phyloP scores from a whole-genome alignment of 441 rosid genomes.

The Isatis lusitanica region DNA sequence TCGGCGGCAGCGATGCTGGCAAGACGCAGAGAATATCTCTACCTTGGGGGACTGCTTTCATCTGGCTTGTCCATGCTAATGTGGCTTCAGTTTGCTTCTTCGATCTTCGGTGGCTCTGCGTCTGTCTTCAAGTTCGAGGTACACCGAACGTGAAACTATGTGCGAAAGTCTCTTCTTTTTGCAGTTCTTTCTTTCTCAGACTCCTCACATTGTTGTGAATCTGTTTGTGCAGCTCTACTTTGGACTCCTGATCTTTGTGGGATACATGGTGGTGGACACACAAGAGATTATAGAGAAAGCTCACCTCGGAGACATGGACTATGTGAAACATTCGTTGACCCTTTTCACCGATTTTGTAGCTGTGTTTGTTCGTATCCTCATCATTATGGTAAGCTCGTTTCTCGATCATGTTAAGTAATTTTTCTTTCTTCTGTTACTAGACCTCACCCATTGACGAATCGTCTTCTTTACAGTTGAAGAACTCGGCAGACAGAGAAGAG shows the following conservation, averaged over 20 bases:
- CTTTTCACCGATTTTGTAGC: slow-evolving; percentile 84
- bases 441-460: neutral
- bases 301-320: slow-evolving; percentile 78
- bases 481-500: slow-evolving; percentile 60
- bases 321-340: slow-evolving; percentile 78
- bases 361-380: slow-evolving; percentile 73
- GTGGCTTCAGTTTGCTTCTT: slow-evolving; percentile 83
- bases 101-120: slow-evolving; percentile 81
- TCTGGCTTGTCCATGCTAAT: slow-evolving; percentile 74
- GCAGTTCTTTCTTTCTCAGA: neutral
- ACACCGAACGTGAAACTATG: neutral
- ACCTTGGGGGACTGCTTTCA: slow-evolving; percentile 85
- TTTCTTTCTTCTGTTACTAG: neutral
- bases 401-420: neutral
- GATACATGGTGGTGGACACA: slow-evolving; percentile 89
- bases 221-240: slow-evolving; percentile 54
- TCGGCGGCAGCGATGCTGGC: slow-evolving; percentile 88
- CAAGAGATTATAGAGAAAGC: slow-evolving; percentile 95
- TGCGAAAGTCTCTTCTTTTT: neutral
- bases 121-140: slow-evolving; percentile 82
- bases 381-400: slow-evolving; percentile 63
- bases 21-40: slow-evolving; percentile 81
- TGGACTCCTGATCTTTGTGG: slow-evolving; percentile 79
- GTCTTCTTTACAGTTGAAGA: slow-evolving; percentile 41
- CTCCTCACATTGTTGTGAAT: neutral